These are phyloP conservation scores for Beverwykella pulmonaria DNA, from an alignment of 495 filamentous ascomycete genomes.

Conservation along the genomic window DNA sequence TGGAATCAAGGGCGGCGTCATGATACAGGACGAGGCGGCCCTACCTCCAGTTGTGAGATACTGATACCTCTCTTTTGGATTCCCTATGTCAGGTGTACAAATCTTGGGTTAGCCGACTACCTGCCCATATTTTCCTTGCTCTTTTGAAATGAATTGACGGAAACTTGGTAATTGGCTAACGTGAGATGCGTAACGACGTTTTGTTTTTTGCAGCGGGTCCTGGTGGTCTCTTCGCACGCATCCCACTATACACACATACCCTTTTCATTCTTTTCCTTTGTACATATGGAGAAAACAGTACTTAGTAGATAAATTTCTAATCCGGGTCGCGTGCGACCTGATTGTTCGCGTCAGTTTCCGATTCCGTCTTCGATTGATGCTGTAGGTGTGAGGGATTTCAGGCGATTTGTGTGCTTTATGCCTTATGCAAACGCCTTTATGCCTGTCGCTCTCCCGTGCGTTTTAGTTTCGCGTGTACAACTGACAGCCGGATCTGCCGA, in stretches of 20 bases:
- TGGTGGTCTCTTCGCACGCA: background rate
- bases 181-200: slow-evolving; percentile 2
- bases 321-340: background rate
- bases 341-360: no score
- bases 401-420: background rate
- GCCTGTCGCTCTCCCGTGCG: no score
- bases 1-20: slow-evolving; percentile 35
- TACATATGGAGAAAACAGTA: background rate
- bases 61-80: slow-evolving; percentile 21
- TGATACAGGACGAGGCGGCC: slow-evolving; percentile 40
- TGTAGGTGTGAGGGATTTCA: no score
- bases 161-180: slow-evolving; percentile 1
- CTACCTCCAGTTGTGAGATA: slow-evolving; percentile 42
- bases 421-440: no score
- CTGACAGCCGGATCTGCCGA: no score
- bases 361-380: no score
- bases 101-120: background rate
- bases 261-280: background rate
- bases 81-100: background rate
- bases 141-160: background rate
- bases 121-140: background rate
- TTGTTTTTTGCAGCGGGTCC: background rate
- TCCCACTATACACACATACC: background rate
- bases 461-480: no score
- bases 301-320: background rate